phyloP scores from a whole-genome alignment of 1,284 basidiomycete genomes.

The Athelia sp. region DNA sequence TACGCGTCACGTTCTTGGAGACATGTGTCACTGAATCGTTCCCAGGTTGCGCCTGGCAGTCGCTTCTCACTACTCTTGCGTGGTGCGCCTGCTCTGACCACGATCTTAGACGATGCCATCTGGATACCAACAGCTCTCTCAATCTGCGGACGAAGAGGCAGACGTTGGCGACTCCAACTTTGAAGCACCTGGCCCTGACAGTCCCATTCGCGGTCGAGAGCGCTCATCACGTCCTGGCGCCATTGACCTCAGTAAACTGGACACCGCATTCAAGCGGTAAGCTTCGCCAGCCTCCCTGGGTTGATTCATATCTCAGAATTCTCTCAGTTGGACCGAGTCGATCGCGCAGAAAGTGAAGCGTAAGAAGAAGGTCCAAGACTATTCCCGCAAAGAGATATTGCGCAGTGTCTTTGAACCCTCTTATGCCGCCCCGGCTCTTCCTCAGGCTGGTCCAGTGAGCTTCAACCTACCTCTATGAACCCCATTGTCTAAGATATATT shows the following conservation, averaged over 20 bases:
- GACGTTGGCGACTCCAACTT: conserved; percentile 37
- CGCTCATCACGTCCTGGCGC: conserved; percentile 50
- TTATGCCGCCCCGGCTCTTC: conserved; percentile 24
- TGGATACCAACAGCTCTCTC: conserved; percentile 66
- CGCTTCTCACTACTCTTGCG: too few species aligned
- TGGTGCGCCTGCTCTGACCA: not conserved
- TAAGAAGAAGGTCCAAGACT: conserved; percentile 66
- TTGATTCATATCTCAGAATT: too few species aligned
- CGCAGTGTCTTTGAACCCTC: conserved; percentile 74
- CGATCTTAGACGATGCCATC: conserved; percentile 15
- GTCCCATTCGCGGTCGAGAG: conserved; percentile 33
- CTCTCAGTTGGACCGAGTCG: conserved; percentile 72
- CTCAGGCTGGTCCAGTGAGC: conserved; percentile 34
- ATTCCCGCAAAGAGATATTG: conserved; percentile 67
- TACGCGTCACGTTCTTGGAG: too few species aligned
- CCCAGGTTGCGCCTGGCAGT: too few species aligned
- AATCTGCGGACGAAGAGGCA: conserved; percentile 51
- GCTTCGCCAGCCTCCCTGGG: conserved; percentile 5
- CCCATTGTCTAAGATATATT: not conserved
- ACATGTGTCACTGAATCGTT: too few species aligned
- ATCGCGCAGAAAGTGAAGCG: conserved; percentile 79
- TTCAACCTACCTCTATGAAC: conserved; percentile 1
- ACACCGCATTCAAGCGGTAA: conserved; percentile 76
- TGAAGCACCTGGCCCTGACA: conserved; percentile 24
- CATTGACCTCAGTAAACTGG: conserved; percentile 73